Percentiles rank a stretch among this genome's conserved stretches.
phyloP scores from a whole-genome alignment of 768 basidiomycete species.

The Termitomyces heimii region DNA sequence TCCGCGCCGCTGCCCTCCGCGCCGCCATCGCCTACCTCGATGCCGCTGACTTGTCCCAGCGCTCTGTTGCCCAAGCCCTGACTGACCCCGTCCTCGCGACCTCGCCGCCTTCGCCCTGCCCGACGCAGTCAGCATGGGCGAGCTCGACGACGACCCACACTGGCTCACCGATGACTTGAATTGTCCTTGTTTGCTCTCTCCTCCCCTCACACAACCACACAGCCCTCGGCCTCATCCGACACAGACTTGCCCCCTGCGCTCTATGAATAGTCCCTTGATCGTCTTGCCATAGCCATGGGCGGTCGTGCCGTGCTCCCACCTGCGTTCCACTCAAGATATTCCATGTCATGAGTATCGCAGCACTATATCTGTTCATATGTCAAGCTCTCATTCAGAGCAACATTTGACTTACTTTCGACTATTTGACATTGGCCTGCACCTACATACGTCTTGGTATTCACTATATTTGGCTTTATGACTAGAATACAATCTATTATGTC shows the following conservation, averaged over 20 bases:
- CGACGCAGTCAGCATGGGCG: slow-evolving; percentile 49
- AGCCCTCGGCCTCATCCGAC: slow-evolving; percentile 60
- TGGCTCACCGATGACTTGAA: slow-evolving; percentile 79
- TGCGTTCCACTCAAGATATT: too few relatives aligned
- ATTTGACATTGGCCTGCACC: too few relatives aligned
- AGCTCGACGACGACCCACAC: slow-evolving; percentile 52
- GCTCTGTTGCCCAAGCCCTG: slow-evolving; percentile 45
- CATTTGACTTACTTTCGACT: too few relatives aligned
- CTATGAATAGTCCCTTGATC: slow-evolving; percentile 80
- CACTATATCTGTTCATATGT: too few relatives aligned
- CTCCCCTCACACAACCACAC: background rate
- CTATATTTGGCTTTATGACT: too few relatives aligned
- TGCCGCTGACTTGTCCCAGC: slow-evolving; percentile 41
- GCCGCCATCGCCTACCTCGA: slow-evolving; percentile 67
- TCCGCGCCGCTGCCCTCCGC: slow-evolving; percentile 66
- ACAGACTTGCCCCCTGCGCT: slow-evolving; percentile 63
- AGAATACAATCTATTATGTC: too few relatives aligned
- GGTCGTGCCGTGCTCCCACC: slow-evolving; percentile 71
- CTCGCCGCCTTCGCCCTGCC: background rate
- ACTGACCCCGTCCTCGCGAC: slow-evolving; percentile 52
- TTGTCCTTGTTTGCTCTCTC: slow-evolving; percentile 11
- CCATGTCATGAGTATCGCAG: too few relatives aligned
- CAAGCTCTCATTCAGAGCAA: too few relatives aligned
- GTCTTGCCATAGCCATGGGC: slow-evolving; percentile 75
- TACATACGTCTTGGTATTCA: too few relatives aligned